phyloP scores from a whole-genome alignment of 2,329 filamentous ascomycete genomes.

The Exophiala sideris region DNA sequence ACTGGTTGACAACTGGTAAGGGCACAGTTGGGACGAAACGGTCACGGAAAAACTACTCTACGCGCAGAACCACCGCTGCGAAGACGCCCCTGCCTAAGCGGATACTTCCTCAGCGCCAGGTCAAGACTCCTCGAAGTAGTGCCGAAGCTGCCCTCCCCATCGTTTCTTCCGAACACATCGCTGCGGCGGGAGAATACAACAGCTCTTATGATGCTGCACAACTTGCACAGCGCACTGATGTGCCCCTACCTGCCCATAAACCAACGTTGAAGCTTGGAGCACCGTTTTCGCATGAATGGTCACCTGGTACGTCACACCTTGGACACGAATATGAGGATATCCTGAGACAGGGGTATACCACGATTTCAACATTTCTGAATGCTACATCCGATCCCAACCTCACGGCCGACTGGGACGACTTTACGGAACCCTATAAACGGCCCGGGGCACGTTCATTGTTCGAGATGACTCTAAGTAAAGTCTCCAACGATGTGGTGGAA shows the following conservation, averaged over 20 bases:
- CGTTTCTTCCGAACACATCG: background rate
- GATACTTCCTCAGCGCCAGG: background rate
- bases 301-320: background rate
- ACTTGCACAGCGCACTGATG: no score
- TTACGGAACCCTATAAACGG: background rate
- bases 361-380: constrained; percentile 6
- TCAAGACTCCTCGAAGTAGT: background rate
- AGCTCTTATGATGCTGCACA: no score
- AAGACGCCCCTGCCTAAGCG: background rate
- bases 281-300: background rate
- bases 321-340: constrained; percentile 27
- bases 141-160: background rate
- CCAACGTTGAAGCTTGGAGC: no score
- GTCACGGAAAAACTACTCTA: background rate
- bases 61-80: background rate
- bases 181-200: background rate
- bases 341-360: background rate
- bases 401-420: background rate
- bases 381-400: constrained; percentile 4
- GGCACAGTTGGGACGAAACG: background rate
- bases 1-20: background rate
- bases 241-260: no score
- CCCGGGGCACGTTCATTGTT: constrained; percentile 7
- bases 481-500: constrained; percentile 10
- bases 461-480: constrained; percentile 6